Conservation (phyloP, 2,329 filamentous ascomycete genomes). For the Camptophora hylomeconis region DNA sequence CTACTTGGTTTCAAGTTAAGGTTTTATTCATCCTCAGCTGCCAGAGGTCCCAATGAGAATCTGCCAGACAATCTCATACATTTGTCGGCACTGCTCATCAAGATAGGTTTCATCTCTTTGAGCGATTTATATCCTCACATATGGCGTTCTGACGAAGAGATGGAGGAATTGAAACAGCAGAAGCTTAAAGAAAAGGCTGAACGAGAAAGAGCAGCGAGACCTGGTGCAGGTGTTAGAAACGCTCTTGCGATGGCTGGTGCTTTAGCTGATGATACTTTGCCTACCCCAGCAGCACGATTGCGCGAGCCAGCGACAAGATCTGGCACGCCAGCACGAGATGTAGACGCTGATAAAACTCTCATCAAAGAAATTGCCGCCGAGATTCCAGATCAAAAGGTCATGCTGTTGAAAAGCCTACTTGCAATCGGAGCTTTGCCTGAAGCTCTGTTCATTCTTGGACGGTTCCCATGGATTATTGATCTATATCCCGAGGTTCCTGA, state of each 20-base stretch:
- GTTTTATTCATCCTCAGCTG: slow-evolving; percentile 69
- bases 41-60: slow-evolving; percentile 60
- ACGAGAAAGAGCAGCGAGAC: slow-evolving; percentile 56
- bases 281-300: slow-evolving; percentile 29
- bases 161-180: slow-evolving; percentile 59
- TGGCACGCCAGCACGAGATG: slow-evolving; percentile 38
- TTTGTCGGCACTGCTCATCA: slow-evolving; percentile 81
- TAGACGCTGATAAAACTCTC: slow-evolving; percentile 31
- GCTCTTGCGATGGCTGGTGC: slow-evolving; percentile 78
- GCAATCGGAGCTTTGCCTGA: slow-evolving; percentile 88
- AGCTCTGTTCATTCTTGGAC: slow-evolving; percentile 78
- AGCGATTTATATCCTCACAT: slow-evolving; percentile 85
- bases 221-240: slow-evolving; percentile 60
- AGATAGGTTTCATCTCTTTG: slow-evolving; percentile 91
- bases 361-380: slow-evolving; percentile 47
- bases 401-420: slow-evolving; percentile 70
- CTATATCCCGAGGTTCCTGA: slow-evolving; percentile 69
- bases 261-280: slow-evolving; percentile 65
- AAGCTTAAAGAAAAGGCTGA: slow-evolving; percentile 66
- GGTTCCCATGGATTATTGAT: slow-evolving; percentile 85
- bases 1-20: slow-evolving; percentile 92
- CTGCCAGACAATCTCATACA: slow-evolving; percentile 89
- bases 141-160: slow-evolving; percentile 70
- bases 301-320: slow-evolving; percentile 42
- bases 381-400: slow-evolving; percentile 76